A percentile compares a stretch with the other conserved stretches of the same genome.
Conservation (phyloP, 176 grass and related monocot genomes). For the Oropetium thomaeum region DNA sequence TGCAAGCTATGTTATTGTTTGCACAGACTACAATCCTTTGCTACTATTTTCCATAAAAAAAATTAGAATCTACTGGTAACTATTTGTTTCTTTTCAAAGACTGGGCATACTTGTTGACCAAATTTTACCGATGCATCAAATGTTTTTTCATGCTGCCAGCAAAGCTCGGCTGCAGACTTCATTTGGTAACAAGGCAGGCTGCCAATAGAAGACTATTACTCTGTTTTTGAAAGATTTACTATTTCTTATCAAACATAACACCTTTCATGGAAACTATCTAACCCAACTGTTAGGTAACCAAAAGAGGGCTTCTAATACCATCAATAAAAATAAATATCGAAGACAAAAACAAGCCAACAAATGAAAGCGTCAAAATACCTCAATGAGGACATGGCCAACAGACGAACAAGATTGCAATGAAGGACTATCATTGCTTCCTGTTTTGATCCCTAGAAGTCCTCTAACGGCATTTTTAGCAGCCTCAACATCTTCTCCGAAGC, state of each 20-base stretch:
- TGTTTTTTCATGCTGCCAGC: not conserved
- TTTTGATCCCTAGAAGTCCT: constrained; percentile 48
- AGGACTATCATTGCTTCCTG: constrained; percentile 45
- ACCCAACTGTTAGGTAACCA: not conserved
- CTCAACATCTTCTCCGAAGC: constrained; percentile 58
- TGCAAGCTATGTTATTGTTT: not conserved
- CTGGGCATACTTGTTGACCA: not conserved
- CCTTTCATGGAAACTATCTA: not conserved
- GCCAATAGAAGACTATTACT: constrained; percentile 1
- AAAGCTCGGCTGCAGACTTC: not conserved
- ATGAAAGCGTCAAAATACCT: constrained; percentile 49
- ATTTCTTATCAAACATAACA: not conserved
- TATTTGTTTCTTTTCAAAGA: constrained; percentile 2
- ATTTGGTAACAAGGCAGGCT: not conserved
- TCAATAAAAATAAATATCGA: not conserved
- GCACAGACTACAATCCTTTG: not conserved
- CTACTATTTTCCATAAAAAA: not conserved
- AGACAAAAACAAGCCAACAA: constrained; percentile 9
- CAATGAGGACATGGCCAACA: constrained; percentile 93
- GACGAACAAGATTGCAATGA: constrained; percentile 64
- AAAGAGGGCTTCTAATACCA: not conserved
- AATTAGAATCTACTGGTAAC: not conserved
- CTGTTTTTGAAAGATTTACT: not conserved
- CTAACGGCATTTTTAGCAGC: constrained; percentile 61
- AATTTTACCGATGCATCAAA: constrained; percentile 2